Evolutionary conservation across 768 basidiomycete genomes (phyloP).

Genomic region (Naganishia randhawae): DNA sequence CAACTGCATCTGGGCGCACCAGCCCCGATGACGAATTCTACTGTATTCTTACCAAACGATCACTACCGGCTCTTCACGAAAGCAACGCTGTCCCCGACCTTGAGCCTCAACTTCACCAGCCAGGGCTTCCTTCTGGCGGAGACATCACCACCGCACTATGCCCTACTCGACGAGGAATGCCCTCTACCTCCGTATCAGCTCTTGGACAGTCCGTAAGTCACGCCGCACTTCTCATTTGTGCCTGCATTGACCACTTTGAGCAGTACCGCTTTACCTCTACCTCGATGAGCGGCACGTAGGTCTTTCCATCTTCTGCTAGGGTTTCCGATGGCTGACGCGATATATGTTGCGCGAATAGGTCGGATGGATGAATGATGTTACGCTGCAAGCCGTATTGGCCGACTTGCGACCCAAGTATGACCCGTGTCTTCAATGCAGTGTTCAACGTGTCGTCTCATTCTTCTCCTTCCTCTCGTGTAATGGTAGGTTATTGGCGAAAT

Average conservation of each 20-base stretch:
- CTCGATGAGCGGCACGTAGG: slow-evolving; percentile 76
- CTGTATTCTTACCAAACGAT: no score
- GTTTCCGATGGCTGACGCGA: background rate
- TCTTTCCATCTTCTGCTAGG: background rate
- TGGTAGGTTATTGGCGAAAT: slow-evolving; percentile 44
- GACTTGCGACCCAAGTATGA: slow-evolving; percentile 70
- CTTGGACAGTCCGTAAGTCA: slow-evolving; percentile 32
- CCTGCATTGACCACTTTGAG: background rate
- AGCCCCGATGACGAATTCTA: no score
- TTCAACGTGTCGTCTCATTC: slow-evolving; percentile 59
- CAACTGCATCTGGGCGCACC: no score
- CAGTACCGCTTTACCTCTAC: slow-evolving; percentile 77
- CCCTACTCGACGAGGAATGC: slow-evolving; percentile 68
- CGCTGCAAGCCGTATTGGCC: slow-evolving; percentile 73
- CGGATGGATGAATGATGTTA: slow-evolving; percentile 81
- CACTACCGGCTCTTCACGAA: no score
- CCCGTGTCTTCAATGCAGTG: slow-evolving; percentile 52
- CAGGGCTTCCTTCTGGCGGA: no score
- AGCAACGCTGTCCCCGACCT: no score
- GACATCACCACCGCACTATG: no score
- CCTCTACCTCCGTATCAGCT: slow-evolving; percentile 64
- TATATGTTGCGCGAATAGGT: slow-evolving; percentile 33
- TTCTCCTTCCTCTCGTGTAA: slow-evolving; percentile 47
- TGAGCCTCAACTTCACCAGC: no score
- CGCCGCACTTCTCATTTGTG: background rate